These are phyloP conservation scores for Globisporangium cystogenes DNA, from an alignment of 352 stramenopile species.

Conservation along the genomic window DNA sequence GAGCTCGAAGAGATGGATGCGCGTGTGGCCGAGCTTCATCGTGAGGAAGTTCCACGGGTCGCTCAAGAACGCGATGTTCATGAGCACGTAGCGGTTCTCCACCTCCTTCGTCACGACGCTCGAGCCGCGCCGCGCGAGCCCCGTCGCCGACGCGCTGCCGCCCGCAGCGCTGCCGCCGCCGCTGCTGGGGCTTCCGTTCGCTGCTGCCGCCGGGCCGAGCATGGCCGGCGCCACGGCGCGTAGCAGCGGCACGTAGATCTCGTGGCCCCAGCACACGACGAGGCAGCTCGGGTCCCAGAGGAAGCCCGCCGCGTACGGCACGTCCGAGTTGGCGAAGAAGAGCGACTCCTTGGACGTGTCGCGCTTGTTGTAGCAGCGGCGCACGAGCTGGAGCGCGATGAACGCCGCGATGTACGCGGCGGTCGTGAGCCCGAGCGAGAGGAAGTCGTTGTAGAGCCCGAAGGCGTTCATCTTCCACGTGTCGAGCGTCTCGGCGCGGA, in stretches of 20 bases:
- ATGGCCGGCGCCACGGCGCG: slow-evolving; percentile 8
- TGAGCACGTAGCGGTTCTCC: slow-evolving; percentile 35
- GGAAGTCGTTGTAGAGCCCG: slow-evolving; percentile 43
- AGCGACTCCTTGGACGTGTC: slow-evolving; percentile 29
- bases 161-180: not conserved
- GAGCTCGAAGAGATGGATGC: slow-evolving; percentile 33
- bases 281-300: slow-evolving; percentile 50
- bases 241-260: slow-evolving; percentile 32
- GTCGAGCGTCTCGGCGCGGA: slow-evolving; percentile 45
- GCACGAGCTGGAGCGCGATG: slow-evolving; percentile 18
- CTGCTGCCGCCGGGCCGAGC: slow-evolving; percentile 3
- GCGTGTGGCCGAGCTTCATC: slow-evolving; percentile 40
- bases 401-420: slow-evolving; percentile 29
- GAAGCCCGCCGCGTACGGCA: slow-evolving; percentile 38
- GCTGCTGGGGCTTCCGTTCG: not conserved
- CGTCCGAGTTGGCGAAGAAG: slow-evolving; percentile 36
- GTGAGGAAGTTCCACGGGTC: slow-evolving; percentile 48
- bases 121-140: slow-evolving; percentile 13
- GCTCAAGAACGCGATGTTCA: slow-evolving; percentile 54
- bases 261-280: slow-evolving; percentile 47
- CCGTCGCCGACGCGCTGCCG: slow-evolving; percentile 2
- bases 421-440: slow-evolving; percentile 34
- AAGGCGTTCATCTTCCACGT: slow-evolving; percentile 57
- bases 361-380: slow-evolving; percentile 11
- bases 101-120: slow-evolving; percentile 10